Percentiles rank a stretch among this genome's conserved stretches.
phyloP scores from a whole-genome alignment of 129 eudicot genomes.

The Oenanthe sinensis region DNA sequence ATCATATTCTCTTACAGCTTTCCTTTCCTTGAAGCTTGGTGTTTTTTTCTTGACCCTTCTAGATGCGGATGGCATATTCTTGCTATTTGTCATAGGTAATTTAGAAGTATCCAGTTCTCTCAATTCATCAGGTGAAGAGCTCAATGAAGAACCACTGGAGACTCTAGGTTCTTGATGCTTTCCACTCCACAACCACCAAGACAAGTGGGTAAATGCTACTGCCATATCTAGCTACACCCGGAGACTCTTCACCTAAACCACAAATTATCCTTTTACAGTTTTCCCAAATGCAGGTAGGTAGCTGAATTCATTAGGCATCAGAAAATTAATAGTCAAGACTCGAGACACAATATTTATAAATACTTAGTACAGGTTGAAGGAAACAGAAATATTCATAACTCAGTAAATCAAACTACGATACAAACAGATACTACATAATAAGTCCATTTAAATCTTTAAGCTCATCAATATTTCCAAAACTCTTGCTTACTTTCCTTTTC shows the following conservation, averaged over 20 bases:
- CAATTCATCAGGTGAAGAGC: constrained; percentile 30
- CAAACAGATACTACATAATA: background rate
- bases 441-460: background rate
- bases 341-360: background rate
- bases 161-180: constrained; percentile 47
- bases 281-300: background rate
- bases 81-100: constrained; percentile 26
- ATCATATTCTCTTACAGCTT: constrained; percentile 43
- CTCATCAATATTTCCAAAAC: background rate
- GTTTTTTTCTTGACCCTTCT: constrained; percentile 32
- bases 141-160: constrained; percentile 26
- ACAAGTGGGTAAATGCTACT: constrained; percentile 38
- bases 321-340: background rate
- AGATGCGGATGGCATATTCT: constrained; percentile 29
- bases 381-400: background rate
- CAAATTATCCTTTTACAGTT: background rate
- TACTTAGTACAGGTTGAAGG: background rate
- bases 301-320: background rate
- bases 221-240: constrained; percentile 40
- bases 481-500: background rate
- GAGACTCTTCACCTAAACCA: background rate
- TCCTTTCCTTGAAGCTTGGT: constrained; percentile 18
- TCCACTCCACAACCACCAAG: constrained; percentile 73
- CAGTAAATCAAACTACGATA: background rate
- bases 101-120: constrained; percentile 41